Evolutionary conservation across 2,329 filamentous ascomycete species (phyloP), one percentile per base, ranked within the genome.

Genomic region (Pleoardoris graminearum): DNA sequence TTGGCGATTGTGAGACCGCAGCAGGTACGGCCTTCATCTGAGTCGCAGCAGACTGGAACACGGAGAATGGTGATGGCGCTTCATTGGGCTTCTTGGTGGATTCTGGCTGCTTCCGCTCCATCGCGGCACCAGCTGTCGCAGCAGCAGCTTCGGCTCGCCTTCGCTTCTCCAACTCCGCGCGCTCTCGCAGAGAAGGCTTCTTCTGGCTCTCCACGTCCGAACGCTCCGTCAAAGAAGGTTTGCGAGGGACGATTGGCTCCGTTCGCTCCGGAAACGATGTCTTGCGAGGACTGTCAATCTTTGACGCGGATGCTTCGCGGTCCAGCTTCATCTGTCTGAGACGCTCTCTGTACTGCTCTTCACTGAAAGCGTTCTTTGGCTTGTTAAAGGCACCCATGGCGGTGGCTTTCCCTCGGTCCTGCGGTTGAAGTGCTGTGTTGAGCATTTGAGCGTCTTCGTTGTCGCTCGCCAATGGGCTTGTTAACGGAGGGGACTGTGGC

Each of bases 401-500:
- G 0, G 90, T 95, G 4, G 90, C 89, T 68, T 94, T 96, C 46
- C 89, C 90, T 41, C 84, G 79, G 61, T 96, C 92, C 57, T 86
- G 85, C 0, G 89, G 87, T 54, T 90, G 85, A 11, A 94, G 81
- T 7, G 86, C 81, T 36, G 80, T 79, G 12, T 76, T 74, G 12
- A 95, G 79, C 1, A 82, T 71, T 1, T 81, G 75, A 14, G 80
- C 76, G n/a, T 93, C 89, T 23, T 87, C 88, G 1, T 80, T 79
- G 58, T 94, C 89, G 66, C 87, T 91, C 21, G 86, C 81, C 0
- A 89, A 85, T 1, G 86, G 86, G 65, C 87, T 90, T 7, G 53
- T 49, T 44, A 89, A 67, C 2, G 85, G 84, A 41, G 87, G 82
- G 2, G 77, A 79, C 19, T 66, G 75, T 33, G 70, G 68, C 23